These are phyloP conservation scores for Stemphylium beticola DNA, from an alignment of 2,329 filamentous ascomycete species.

Conservation along the genomic window DNA sequence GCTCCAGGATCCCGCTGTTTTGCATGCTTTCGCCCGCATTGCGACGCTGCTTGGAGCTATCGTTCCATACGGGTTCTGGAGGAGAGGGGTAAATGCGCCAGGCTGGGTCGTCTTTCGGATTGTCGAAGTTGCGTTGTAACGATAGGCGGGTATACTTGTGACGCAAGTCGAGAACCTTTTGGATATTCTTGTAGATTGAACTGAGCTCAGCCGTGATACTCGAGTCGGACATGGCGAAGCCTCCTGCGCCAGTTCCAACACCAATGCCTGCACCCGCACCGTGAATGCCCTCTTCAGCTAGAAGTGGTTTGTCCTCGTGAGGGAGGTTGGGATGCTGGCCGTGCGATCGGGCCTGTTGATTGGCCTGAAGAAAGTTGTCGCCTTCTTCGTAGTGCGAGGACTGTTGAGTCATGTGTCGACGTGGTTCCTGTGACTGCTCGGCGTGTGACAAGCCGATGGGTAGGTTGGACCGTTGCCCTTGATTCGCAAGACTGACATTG, in stretches of 20 bases:
- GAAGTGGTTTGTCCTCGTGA: constrained; percentile 63
- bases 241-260: constrained; percentile 66
- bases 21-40: constrained; percentile 48
- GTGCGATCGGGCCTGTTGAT: constrained; percentile 58
- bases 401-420: constrained; percentile 25
- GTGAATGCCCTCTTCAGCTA: constrained; percentile 62
- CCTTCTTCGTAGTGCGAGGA: constrained; percentile 23
- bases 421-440: constrained; percentile 38
- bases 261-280: constrained; percentile 65
- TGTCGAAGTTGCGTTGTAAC: constrained; percentile 79
- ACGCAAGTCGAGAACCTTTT: constrained; percentile 84
- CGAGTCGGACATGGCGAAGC: constrained; percentile 74
- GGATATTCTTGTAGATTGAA: constrained; percentile 87
- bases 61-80: constrained; percentile 88
- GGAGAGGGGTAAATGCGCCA: constrained; percentile 93
- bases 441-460: constrained; percentile 39
- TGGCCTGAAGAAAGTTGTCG: constrained; percentile 52
- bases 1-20: constrained; percentile 46
- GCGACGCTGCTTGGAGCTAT: constrained; percentile 56
- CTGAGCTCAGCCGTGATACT: constrained; percentile 83
- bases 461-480: constrained; percentile 33
- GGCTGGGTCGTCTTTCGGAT: constrained; percentile 80
- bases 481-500: constrained; percentile 39
- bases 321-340: constrained; percentile 58
- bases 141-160: constrained; percentile 89